These are phyloP conservation scores for Coemansia sp. DNA, from an alignment of 192 early-diverging fungal genomes.

Conservation along the genomic window DNA sequence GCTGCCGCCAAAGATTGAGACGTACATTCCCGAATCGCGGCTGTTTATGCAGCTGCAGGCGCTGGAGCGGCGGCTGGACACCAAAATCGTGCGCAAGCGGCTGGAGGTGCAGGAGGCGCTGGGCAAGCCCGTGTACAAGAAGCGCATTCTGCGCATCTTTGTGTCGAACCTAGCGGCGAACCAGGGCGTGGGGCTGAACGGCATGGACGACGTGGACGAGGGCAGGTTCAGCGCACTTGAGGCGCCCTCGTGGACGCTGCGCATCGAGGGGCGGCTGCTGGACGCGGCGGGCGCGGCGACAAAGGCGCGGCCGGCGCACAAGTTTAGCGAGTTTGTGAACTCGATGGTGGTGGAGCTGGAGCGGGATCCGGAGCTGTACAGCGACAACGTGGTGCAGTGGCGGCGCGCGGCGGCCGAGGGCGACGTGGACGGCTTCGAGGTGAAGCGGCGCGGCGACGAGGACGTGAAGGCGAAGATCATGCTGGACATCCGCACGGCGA, in stretches of 20 bases:
- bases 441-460: slow-evolving; percentile 86
- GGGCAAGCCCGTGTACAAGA: slow-evolving; percentile 66
- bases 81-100: slow-evolving; percentile 86
- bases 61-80: slow-evolving; percentile 85
- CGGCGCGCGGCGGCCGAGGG: slow-evolving; percentile 27
- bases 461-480: slow-evolving; percentile 80
- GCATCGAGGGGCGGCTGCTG: slow-evolving; percentile 84
- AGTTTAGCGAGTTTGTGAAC: slow-evolving; percentile 86
- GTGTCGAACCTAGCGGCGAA: slow-evolving; percentile 84
- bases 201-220: slow-evolving; percentile 16
- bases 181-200: slow-evolving; percentile 55
- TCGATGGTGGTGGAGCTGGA: slow-evolving; percentile 83
- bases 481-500: slow-evolving; percentile 73
- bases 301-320: slow-evolving; percentile 61
- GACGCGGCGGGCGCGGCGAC: slow-evolving; percentile 64
- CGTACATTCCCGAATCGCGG: slow-evolving; percentile 88
- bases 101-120: slow-evolving; percentile 86
- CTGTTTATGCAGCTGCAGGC: slow-evolving; percentile 84
- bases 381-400: slow-evolving; percentile 58
- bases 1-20: slow-evolving; percentile 70
- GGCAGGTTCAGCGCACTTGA: slow-evolving; percentile 42
- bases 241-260: slow-evolving; percentile 87
- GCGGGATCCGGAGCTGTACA: slow-evolving; percentile 71
- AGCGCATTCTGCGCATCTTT: slow-evolving; percentile 86
- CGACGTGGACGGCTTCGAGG: slow-evolving; percentile 81